Evolutionary conservation across 768 basidiomycete genomes (phyloP), one percentile per base, ranked within the genome.

Genomic region (Tricholomella constricta): DNA sequence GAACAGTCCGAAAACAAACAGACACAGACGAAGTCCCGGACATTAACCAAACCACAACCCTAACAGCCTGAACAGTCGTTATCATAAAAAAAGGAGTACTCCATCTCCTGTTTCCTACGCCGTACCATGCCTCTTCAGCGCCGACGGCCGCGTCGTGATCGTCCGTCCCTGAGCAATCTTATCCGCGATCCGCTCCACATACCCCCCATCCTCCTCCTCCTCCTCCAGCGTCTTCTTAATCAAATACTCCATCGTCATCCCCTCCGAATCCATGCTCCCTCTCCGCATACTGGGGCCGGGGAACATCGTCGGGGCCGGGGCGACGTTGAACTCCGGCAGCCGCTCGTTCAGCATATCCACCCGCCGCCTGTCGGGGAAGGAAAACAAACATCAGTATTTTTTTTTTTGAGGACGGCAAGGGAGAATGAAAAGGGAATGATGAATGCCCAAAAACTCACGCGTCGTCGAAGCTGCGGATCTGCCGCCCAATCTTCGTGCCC

Each of bases 301-400:
- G 63, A 84, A 84, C 49, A 78, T 74, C 5, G 77, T 75, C 29
- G 72, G 69, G 12, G 72, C 63, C 37, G 51, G 57, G 57, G 58
- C 38, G 45, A 73, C 65, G 59, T 78, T 68, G 70, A 82, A 82
- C 51, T 75, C 70, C 2, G 89, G 90, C 17, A 92, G 69, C 51
- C 87, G 85, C 65, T 91, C 89, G 70, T 92, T 92, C 43, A 77
- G 74, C 22, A 86, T 62, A 69, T 91, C 89, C 31, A 83, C 82
- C 19, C 83, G 83, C 46, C 90, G 89, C 32, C 87, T 89, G 62
- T 55, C 36, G 34, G 32, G 22, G 19, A 31, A n/a, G n/a, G 32
- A 37, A 38, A 27, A 43, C 25, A n/a, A 36, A 37, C 17, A 46
- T 29, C 31, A 17, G 20, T 23, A 46, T 9, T n/a, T 46, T 29